Evolutionary conservation across 2,329 filamentous ascomycete genomes (phyloP), one percentile per base, ranked within the genome.

Genomic region (Leptosphaerulina australis): DNA sequence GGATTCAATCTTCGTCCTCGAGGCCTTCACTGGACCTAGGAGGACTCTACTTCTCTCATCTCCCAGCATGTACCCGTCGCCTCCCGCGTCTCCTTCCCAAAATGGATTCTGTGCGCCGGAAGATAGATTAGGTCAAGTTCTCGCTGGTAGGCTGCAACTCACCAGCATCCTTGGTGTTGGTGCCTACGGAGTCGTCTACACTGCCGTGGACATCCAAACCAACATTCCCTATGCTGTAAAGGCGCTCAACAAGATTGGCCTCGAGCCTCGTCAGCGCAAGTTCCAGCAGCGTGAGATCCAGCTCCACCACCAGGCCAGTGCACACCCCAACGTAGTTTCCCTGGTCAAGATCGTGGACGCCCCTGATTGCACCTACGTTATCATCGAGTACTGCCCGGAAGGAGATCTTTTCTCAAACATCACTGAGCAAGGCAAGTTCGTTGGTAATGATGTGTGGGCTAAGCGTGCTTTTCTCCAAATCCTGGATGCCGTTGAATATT

Each of bases 341-440:
- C 84, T 99, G 80, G 81, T 91, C 63, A 92, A 94, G 80, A 96
- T 97, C 69, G 85, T 97, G 79, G 91, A 96, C 75, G 88, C 89
- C 67, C 81, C 84, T 54, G 91, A 97, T 74, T 97, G 91, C 81
- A 95, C 92, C 58, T 97, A 91, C 76, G 93, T 97, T 65, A 88
- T 99, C 60, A 83, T 99, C 72, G 94, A 99, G 75, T 97, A 92
- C 75, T 97, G 93, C 78, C 91, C 91, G 5, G 94, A 97, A 74
- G 94, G 94, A 69, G 94, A 99, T 73, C 78, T 99, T 59, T 99
- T 99, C 77, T 88, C 89, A 73, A 97, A 95, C 78, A 99, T 99
- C 76, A 97, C 94, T 55, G 93, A 97, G 76, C 85, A 89, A 68
- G 90, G 91, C 71, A 90, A 90, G 73, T 99, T 96, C 74, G 87